Evolutionary conservation across 352 stramenopile genomes (phyloP).

Genomic region (Globisporangium spinosum): DNA sequence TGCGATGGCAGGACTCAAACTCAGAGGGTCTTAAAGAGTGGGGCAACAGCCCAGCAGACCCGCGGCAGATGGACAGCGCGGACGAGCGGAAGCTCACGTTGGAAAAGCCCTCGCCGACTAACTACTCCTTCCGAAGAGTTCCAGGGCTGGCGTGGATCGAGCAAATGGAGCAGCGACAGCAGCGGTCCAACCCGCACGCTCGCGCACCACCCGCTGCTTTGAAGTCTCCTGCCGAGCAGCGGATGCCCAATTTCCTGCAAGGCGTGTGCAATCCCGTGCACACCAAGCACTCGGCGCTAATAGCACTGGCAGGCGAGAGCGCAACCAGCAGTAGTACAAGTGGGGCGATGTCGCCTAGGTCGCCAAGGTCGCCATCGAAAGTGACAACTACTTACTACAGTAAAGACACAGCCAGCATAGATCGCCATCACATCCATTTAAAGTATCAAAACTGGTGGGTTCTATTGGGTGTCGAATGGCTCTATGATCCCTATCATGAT

Average conservation of each 20-base stretch:
- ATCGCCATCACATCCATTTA: not conserved
- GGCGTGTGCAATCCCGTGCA: conserved; percentile 38
- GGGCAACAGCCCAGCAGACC: conserved; percentile 31
- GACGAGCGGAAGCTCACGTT: conserved; percentile 63
- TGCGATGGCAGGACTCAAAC: conserved; percentile 15
- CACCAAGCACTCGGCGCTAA: conserved; percentile 19
- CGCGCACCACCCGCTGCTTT: conserved; percentile 9
- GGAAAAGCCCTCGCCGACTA: conserved; percentile 51
- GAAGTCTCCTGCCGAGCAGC: conserved; percentile 24
- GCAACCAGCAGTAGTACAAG: not conserved
- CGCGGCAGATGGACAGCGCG: conserved; percentile 45
- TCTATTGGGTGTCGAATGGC: not conserved
- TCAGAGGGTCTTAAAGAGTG: conserved; percentile 47
- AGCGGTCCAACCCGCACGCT: conserved; percentile 35
- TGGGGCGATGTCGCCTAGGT: not conserved
- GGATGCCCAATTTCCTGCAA: conserved; percentile 49
- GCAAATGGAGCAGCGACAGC: conserved; percentile 51
- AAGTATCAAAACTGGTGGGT: conserved; percentile 5
- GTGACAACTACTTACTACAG: not conserved
- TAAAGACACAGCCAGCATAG: not conserved
- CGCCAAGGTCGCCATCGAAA: not conserved
- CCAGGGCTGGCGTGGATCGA: conserved; percentile 62
- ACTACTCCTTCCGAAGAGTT: conserved; percentile 56
- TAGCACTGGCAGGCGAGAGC: not conserved
- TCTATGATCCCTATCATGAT: not conserved